Evolutionary conservation across 2,329 filamentous ascomycete genomes (phyloP).

Genomic region (Apiospora kogelbergensis): DNA sequence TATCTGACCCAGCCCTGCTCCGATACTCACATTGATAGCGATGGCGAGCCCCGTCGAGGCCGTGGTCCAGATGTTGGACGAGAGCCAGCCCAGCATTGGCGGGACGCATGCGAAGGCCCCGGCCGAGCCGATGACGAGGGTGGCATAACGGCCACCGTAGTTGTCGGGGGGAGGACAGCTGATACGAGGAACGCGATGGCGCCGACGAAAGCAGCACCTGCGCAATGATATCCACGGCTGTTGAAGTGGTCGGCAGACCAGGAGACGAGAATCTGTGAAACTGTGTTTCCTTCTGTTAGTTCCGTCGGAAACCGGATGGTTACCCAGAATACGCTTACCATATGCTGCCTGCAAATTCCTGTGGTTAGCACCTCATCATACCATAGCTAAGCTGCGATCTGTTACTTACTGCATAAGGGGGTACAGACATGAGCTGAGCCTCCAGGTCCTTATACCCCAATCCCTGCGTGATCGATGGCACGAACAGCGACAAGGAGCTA

Average conservation of each 20-base stretch:
- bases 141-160: conserved; percentile 63
- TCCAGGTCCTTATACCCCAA: conserved; percentile 31
- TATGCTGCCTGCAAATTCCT: conserved; percentile 18
- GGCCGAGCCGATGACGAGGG: conserved; percentile 63
- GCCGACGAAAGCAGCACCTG: conserved; percentile 40
- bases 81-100: conserved; percentile 66
- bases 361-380: neutral
- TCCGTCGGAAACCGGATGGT: neutral
- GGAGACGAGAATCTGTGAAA: conserved; percentile 39
- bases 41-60: conserved; percentile 66
- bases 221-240: conserved; percentile 44
- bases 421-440: conserved; percentile 65
- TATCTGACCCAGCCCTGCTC: conserved; percentile 67
- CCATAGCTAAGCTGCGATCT: no score
- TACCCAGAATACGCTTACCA: neutral
- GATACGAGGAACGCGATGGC: conserved; percentile 56
- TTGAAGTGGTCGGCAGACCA: conserved; percentile 64
- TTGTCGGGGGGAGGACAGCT: conserved; percentile 59
- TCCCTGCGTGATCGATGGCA: conserved; percentile 54
- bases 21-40: conserved; percentile 66
- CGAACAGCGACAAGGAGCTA: conserved; percentile 40
- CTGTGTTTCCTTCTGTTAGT: conserved; percentile 7
- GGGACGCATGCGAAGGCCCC: conserved; percentile 69
- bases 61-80: conserved; percentile 63
- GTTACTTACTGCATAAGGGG: conserved; percentile 50